A percentile compares a stretch with the other conserved stretches of the same genome.
These are phyloP conservation scores for Fusarium tupiense DNA, from an alignment of 2,329 filamentous ascomycete genomes.

Conservation along the genomic window DNA sequence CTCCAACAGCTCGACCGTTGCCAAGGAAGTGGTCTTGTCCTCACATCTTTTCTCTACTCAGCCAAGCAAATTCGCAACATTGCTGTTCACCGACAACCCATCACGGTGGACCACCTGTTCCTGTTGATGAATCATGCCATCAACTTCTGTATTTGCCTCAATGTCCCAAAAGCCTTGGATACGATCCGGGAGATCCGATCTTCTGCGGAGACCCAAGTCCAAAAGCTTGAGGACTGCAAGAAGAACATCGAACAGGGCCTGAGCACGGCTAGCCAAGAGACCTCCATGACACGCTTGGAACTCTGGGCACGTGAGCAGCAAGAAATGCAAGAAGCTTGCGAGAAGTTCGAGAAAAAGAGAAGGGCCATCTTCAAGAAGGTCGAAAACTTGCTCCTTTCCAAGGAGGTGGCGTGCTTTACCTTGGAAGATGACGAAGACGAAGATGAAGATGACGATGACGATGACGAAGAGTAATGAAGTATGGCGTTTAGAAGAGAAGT, in stretches of 20 bases:
- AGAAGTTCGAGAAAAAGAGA: neutral
- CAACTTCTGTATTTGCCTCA: neutral
- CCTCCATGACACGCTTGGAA: neutral
- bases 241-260: neutral
- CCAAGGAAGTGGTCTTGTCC: neutral
- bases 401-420: neutral
- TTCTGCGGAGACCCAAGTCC: neutral
- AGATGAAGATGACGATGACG: neutral
- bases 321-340: neutral
- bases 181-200: neutral
- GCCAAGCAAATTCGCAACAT: constrained; percentile 2
- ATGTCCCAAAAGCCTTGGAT: neutral
- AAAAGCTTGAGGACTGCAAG: neutral
- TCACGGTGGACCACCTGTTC: neutral
- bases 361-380: neutral
- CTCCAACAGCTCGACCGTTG: neutral
- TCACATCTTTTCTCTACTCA: neutral
- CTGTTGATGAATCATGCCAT: neutral
- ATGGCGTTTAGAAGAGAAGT: no score
- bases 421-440: neutral
- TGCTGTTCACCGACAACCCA: constrained; percentile 7
- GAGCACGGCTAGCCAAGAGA: neutral
- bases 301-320: neutral
- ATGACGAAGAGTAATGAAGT: neutral
- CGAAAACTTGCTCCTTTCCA: neutral